Base-by-base conservation (phyloP, 176 grass and related monocot species). In the Lolium multiflorum region DNA sequence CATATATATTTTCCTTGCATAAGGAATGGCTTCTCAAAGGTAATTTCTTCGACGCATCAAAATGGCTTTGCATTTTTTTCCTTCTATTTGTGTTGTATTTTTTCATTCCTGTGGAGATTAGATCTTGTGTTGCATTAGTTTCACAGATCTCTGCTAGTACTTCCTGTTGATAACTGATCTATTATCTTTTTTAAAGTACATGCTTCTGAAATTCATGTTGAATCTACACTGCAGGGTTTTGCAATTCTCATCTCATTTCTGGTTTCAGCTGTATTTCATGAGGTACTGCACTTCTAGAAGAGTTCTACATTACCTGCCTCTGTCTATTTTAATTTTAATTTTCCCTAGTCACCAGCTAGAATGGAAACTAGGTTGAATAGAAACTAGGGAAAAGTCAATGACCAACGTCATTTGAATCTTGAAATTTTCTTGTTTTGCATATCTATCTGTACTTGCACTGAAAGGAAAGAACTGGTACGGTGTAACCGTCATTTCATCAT, bases 1-100 rank as follows among this genome's bases (percentile, higher is more conserved):
- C 94, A 99, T 75, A 70, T 96, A 88, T 99, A 96, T 88, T 94
- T 94, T 84, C 97, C 97, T 59, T 96, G 92, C 82, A 91, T 98
- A 87, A 91, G 94, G 88, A 90, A 82, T 82, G 97, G 97, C n/a
- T 82, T 91, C 6, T 39, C 92, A 66, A 99, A 91, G 97, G 97
- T 96, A 91, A 85, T 85, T 48, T 88, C 78, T 81, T 82, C 13
- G 38, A 56, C 71, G 63, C 83, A 4, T 77, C 16, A 60, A 79
- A 59, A n/a, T 46, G 75, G 6, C 10, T 73, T 35, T 28, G 20
- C 2, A 56, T 5, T 24, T 15, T 24, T 11, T 73, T 47, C 5
- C 3, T 13, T 55, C 20, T 20, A 6, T 63, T 25, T 52, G 50
- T 63, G 24, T 31, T 83, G 3, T 59, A 41, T 52, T 4, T 76